Conservation (phyloP, 495 filamentous ascomycete species). For the Parathielavia appendiculata region DNA sequence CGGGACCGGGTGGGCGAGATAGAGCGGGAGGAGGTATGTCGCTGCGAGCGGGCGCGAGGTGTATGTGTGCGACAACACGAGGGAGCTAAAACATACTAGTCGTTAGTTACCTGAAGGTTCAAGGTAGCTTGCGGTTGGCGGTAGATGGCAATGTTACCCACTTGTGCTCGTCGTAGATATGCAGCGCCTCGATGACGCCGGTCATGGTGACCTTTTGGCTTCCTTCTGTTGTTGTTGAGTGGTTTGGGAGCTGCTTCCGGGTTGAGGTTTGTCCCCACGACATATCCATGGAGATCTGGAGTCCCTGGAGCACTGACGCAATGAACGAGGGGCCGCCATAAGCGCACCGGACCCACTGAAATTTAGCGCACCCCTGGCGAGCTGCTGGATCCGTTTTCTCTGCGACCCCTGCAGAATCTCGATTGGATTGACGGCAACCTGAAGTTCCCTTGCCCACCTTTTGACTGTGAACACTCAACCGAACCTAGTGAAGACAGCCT, state of each 20-base stretch:
- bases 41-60: conserved; percentile 74
- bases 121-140: neutral
- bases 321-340: conserved; percentile 3
- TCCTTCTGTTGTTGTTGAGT: conserved; percentile 1
- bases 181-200: conserved; percentile 87
- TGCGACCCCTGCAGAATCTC: conserved; percentile 2
- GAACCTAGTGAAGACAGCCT: neutral
- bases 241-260: conserved; percentile 2
- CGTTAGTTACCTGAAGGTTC: neutral
- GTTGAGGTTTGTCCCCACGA: too few relatives aligned
- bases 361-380: neutral
- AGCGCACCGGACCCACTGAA: neutral
- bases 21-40: conserved; percentile 71
- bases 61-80: conserved; percentile 54
- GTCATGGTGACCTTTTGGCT: conserved; percentile 50
- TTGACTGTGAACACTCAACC: neutral
- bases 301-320: conserved; percentile 27
- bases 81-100: conserved; percentile 21
- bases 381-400: neutral
- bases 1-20: conserved; percentile 76
- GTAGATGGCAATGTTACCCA: conserved; percentile 33
- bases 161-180: conserved; percentile 94
- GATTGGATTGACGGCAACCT: neutral
- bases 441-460: neutral
- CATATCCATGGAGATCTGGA: too few relatives aligned